Evolutionary conservation across 345 rosid species (phyloP), one percentile per base, ranked within the genome.

Genomic region (Aurinia saxatilis): DNA sequence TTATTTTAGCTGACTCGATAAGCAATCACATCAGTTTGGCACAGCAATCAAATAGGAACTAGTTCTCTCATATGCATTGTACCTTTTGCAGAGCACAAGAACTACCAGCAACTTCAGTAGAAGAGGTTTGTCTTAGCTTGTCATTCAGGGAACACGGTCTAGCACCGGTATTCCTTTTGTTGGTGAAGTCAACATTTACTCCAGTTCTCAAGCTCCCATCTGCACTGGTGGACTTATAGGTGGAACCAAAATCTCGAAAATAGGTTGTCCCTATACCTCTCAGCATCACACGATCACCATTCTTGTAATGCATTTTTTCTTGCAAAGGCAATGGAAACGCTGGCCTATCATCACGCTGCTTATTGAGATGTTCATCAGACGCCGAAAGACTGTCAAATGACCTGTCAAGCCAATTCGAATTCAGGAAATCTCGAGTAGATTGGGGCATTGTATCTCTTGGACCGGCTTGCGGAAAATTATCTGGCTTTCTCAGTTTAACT

Each of bases 71-170:
- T n/a, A n/a, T n/a, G n/a, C n/a, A n/a, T n/a, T 45, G 63, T 77
- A 80, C 90, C 84, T 55, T 63, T 72, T 77, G 75, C 62, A 54
- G 80, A 70, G 71, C 48, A 34, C 54, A 45, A 55, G 82, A 70
- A 68, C 37, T 10, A 50, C 47, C 67, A 13, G 71, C 76, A 29
- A 56, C 68, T 69, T 76, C 83, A 59, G 72, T 31, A 17, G 30
- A 76, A 63, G 71, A 65, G 11, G 44, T 23, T 42, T 40, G 67
- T 50, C 69, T 68, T 38, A 65, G 81, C 66, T 67, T 73, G 44
- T 75, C 79, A 36, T 71, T 60, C 25, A 36, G 66, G 41, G 75
- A 68, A 39, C 75, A 66, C 23, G 73, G 56, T 21, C 42, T 17
- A 37, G 29, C 21, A 18, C n/a, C n/a, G n/a, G 59, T 15, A 30